Base-by-base conservation (phyloP, 257 asterid species). In the Phtheirospermum japonicum region DNA sequence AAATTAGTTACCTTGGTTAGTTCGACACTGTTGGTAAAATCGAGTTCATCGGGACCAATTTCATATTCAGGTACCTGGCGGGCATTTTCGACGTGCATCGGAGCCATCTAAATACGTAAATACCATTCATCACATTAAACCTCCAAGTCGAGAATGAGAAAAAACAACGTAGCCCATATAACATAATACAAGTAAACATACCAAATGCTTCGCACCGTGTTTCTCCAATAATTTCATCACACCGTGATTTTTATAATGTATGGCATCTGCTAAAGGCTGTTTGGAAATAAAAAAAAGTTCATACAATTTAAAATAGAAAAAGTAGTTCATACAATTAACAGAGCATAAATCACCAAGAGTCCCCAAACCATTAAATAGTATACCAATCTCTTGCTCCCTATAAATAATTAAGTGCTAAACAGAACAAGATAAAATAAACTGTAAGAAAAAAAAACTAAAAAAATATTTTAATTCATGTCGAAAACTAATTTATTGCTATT, bases 11-110 rank as follows among this genome's bases (percentile, higher is more conserved):
- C 99, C 97, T 89, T 89, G 43, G 92, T 80, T 77, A 89, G 61
- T 64, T 77, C 80, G 68, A 84, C 55, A 56, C 93, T 78, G 81
- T 69, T 66, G 26, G 96, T 80, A 69, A 92, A 92, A 81, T 92
- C 97, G 73, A 92, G 83, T 73, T 92, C 97, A 33, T 37, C 60
- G 30, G 95, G 89, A 69, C 73, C 74, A 69, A 89, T 92, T 84
- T 92, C 99, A 34, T 92, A 92, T 59, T 92, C 97, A 58, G 99
- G 99, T 36, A 92, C 93, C 46, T 92, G 83, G 50, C 85, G 86
- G 36, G 74, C 78, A 77, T 79, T 83, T 45, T 77, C 63, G 37
- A 89, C 97, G 54, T 85, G 96, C 97, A 89, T 89, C 16, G 97
- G 88, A 71, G 96, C 80, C 89, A 81, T 76, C 99, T 92, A 70